Percentiles rank a stretch among this genome's conserved stretches.
phyloP scores from a whole-genome alignment of 1,284 basidiomycete species.

The Phylloboletellus chloephorus region DNA sequence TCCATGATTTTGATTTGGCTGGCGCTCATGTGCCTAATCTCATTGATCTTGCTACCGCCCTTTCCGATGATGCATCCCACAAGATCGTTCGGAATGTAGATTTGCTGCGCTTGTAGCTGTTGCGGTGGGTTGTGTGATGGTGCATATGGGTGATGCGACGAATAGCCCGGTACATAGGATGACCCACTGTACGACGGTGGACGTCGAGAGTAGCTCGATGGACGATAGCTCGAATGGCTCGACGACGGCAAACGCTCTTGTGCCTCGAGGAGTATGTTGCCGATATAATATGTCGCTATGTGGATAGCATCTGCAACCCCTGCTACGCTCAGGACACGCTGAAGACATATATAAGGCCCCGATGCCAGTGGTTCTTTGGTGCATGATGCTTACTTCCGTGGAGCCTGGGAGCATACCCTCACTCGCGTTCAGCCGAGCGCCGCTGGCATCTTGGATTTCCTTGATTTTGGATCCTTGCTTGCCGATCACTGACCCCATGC shows the following conservation, averaged over 20 bases:
- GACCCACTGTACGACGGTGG: conserved; percentile 53
- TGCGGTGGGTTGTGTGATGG: conserved; percentile 38
- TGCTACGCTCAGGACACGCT: conserved; percentile 95
- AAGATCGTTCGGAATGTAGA: conserved; percentile 96
- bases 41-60: conserved; percentile 98
- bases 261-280: conserved; percentile 93
- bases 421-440: conserved; percentile 92
- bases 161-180: conserved; percentile 65
- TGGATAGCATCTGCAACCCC: conserved; percentile 99
- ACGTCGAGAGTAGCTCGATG: conserved; percentile 48
- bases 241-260: conserved; percentile 79
- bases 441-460: conserved; percentile 98
- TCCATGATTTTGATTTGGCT: conserved; percentile 99
- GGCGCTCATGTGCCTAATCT: conserved; percentile 90
- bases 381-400: conserved; percentile 71
- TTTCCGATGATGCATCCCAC: conserved; percentile 99
- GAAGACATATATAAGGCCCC: conserved; percentile 14
- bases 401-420: conserved; percentile 98
- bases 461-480: conserved; percentile 98
- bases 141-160: conserved; percentile 43
- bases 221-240: conserved; percentile 52
- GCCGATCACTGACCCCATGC: conserved; percentile 99
- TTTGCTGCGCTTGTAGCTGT: conserved; percentile 92
- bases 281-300: conserved; percentile 98
- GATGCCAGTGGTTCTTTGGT: conserved; percentile 8